Base-by-base conservation (phyloP, 305 asterid species). In the Rubia occidens region DNA sequence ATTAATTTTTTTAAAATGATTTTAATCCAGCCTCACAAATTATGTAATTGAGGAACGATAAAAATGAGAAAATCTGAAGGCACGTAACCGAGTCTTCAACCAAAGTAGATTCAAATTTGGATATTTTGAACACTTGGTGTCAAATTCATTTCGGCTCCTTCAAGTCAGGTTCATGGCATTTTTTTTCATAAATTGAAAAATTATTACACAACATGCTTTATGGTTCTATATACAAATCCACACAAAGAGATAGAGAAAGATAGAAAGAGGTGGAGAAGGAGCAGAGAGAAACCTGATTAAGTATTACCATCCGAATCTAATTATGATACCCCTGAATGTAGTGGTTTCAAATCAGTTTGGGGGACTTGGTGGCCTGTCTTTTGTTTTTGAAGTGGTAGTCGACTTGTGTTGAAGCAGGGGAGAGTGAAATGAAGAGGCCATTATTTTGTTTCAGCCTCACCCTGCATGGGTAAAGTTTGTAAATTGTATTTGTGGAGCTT, bases 201-300 rank as follows among this genome's bases (percentile, higher is more conserved):
- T 20, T 56, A 56, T 37, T 8, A 26, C 1, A 65, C 58, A 65
- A 3, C 54, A 64, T 63, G 29, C 13, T 44, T 44, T 14, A n/a
- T n/a, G 45, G 44, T 61, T 61, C 21, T 42, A 6, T 9, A 10
- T 60, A 17, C 39, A 60, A 60, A 42, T 60, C 20, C n/a, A 13
- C 40, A 32, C 24, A n/a, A 51, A 47, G 66, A 43, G 39, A 51
- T 17, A 65, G 63, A 26, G 42, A 54, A 2, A 18, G 11, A 54
- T 10, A 39, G 51, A 54, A 18, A 13, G 64, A 67, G 76, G 60
- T 67, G 74, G 76, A 59, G 68, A 76, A 72, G 74, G 77, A 75
- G 71, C 75, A 76, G 78, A 70, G 75, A 73, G 63, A 69, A 67
- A 93, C 98, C 97, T 94, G 96, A 94, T 87, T 73, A 94, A 89